A percentile compares a stretch with the other conserved stretches of the same genome.
Conservation (phyloP, 768 basidiomycete species). For the Cytidiella melzeri region DNA sequence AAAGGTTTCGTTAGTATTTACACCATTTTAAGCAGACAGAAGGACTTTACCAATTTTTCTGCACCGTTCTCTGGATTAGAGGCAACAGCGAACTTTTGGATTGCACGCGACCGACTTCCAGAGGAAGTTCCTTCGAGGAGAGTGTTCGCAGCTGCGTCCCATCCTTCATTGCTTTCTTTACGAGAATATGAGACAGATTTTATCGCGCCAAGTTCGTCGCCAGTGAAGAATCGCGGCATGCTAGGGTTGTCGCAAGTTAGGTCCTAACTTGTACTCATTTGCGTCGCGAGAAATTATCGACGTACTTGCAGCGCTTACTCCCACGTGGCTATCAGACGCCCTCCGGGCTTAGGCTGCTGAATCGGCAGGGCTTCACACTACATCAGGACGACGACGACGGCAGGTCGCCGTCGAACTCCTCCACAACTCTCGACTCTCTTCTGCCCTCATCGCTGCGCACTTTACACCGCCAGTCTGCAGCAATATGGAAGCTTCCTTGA, state of each 20-base stretch:
- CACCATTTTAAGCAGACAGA: constrained; percentile 11
- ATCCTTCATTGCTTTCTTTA: constrained; percentile 22
- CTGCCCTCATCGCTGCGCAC: constrained; percentile 1
- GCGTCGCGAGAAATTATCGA: too few relatives aligned
- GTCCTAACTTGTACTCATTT: too few relatives aligned
- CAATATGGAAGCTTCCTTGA: constrained; percentile 66
- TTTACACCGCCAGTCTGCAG: constrained; percentile 5
- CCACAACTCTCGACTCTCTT: neutral
- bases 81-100: constrained; percentile 32
- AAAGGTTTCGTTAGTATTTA: constrained; percentile 9
- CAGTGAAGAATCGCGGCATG: constrained; percentile 68
- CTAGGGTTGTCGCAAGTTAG: neutral
- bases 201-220: constrained; percentile 75
- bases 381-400: neutral
- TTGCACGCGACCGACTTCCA: constrained; percentile 27
- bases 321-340: neutral
- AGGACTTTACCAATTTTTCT: constrained; percentile 17
- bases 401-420: neutral
- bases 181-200: constrained; percentile 49
- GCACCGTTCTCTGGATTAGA: constrained; percentile 12
- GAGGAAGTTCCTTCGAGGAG: constrained; percentile 26
- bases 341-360: neutral
- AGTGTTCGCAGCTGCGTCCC: constrained; percentile 30
- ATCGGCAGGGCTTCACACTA: neutral
- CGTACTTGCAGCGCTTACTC: too few relatives aligned